Evolutionary conservation across 2,329 filamentous ascomycete genomes (phyloP).

Genomic region (Phialemoniopsis sp.): DNA sequence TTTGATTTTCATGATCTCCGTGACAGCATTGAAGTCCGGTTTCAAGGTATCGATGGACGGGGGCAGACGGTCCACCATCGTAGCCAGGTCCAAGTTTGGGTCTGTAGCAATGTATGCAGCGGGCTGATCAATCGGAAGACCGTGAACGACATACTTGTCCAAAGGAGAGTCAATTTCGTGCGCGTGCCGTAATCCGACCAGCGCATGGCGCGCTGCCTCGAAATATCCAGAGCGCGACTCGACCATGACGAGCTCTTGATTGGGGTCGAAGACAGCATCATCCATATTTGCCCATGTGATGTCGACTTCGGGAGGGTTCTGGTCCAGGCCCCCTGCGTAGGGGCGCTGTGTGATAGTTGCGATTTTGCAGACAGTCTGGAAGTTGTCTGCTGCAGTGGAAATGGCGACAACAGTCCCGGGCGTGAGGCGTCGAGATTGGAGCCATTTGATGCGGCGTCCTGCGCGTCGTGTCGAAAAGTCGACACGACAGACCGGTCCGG

Average conservation of each 20-base stretch:
- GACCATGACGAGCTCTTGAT: slow-evolving; percentile 70
- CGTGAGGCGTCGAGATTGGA: slow-evolving; percentile 44
- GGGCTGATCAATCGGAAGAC: slow-evolving; percentile 24
- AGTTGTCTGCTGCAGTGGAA: slow-evolving; percentile 52
- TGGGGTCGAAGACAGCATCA: slow-evolving; percentile 64
- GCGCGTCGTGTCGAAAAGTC: slow-evolving; percentile 66
- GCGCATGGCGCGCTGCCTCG: slow-evolving; percentile 69
- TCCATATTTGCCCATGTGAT: slow-evolving; percentile 62
- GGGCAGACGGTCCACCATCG: slow-evolving; percentile 21
- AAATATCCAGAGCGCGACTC: slow-evolving; percentile 72
- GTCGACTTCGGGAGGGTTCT: slow-evolving; percentile 69
- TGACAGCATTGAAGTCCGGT: background rate
- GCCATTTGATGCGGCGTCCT: slow-evolving; percentile 64
- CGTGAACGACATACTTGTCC: slow-evolving; percentile 55
- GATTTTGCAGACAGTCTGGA: slow-evolving; percentile 61
- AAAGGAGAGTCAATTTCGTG: slow-evolving; percentile 44
- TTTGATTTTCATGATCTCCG: background rate
- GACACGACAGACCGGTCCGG: slow-evolving; percentile 63
- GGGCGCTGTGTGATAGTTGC: slow-evolving; percentile 70
- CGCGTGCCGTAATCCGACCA: slow-evolving; percentile 67
- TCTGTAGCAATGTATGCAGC: slow-evolving; percentile 23
- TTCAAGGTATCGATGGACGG: background rate
- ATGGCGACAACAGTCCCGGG: slow-evolving; percentile 51
- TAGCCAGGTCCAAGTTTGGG: slow-evolving; percentile 25
- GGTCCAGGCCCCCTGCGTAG: slow-evolving; percentile 53